Evolutionary conservation across 805 yeast genomes (phyloP), one percentile per base, ranked within the genome.

Genomic region (Metschnikowia proteae): DNA sequence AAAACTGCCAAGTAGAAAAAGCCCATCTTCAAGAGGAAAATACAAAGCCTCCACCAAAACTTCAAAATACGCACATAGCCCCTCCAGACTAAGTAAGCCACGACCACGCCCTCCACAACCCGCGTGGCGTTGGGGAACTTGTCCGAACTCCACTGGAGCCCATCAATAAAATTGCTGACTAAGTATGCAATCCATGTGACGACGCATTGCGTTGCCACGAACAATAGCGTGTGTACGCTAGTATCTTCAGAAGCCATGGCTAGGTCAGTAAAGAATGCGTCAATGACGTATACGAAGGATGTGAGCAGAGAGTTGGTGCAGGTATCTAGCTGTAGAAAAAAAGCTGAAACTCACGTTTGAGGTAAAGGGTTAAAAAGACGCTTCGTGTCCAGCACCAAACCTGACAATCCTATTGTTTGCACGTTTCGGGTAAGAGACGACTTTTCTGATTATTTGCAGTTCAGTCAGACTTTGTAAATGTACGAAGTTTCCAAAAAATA

Each of bases 1-100:
- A 38, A 10, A 5, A 43, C 27, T n/a, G 45, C 28, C 35, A 29
- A 26, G 30, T 29, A 37, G 22, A 49, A 26, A 2, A 54, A 7
- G 4, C 32, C 38, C 13, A 45, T 49, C 39, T 52, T 52, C 23
- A 43, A 25, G 13, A 37, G 34, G 10, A 51, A 51, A 31, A 35
- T 36, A 27, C 48, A 29, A 35, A 52, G 28, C 9, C 47, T 35
- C 47, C 53, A 48, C 58, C 58, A 54, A 26, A 53, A 35, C 38
- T 43, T 29, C 27, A 54, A 4, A 34, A 54, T 46, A 29, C 56
- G 22, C 30, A 38, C 44, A 40, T 46, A 36, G 38, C 48, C 23
- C 13, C 39, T 39, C 44, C 51, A 53, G 25, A 39, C 22, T n/a
- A 53, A 3, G 32, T 52, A 54, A 33, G 43, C 49, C 3, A 45